Conservation (phyloP, 2,329 filamentous ascomycete species). For the Arthrobotrys sinensis region DNA sequence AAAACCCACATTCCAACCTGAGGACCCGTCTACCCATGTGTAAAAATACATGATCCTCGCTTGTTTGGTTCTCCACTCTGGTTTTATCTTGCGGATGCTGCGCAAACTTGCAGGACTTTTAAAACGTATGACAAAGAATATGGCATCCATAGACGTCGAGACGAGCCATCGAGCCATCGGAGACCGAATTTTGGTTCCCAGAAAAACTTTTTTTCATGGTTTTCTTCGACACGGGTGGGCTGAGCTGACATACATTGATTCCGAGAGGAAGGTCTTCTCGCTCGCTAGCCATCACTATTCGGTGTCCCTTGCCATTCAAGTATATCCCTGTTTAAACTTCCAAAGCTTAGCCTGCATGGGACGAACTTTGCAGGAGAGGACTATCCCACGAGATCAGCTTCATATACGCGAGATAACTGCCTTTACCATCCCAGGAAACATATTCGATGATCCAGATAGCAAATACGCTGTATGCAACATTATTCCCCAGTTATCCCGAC, state of each 20-base stretch:
- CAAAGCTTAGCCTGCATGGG: slow-evolving; percentile 29
- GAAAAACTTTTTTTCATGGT: slow-evolving; percentile 1
- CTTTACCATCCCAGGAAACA: slow-evolving; percentile 34
- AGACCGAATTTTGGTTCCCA: slow-evolving; percentile 6
- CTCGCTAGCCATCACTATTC: slow-evolving; percentile 7
- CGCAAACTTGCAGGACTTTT: slow-evolving; percentile 29
- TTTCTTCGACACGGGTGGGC: slow-evolving; percentile 17
- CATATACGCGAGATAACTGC: slow-evolving; percentile 31
- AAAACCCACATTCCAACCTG: slow-evolving; percentile 18
- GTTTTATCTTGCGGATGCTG: slow-evolving; percentile 24
- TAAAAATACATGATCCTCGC: slow-evolving; percentile 44
- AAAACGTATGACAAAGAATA: slow-evolving; percentile 29
- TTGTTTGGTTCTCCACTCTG: slow-evolving; percentile 28
- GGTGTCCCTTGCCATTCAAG: background rate
- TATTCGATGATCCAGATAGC: slow-evolving; percentile 33
- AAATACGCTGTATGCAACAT: slow-evolving; percentile 1
- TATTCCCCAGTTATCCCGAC: slow-evolving; percentile 47
- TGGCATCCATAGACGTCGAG: slow-evolving; percentile 27
- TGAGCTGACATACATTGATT: slow-evolving; percentile 30
- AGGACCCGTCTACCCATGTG: slow-evolving; percentile 11
- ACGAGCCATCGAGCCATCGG: slow-evolving; percentile 20
- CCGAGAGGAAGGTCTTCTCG: slow-evolving; percentile 44
- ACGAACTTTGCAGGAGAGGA: slow-evolving; percentile 9
- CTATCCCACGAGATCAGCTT: slow-evolving; percentile 20
- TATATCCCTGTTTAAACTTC: slow-evolving; percentile 32